Evolutionary conservation across 805 yeast species (phyloP), one percentile per base, ranked within the genome.

Genomic region (Hanseniaspora thailandica): DNA sequence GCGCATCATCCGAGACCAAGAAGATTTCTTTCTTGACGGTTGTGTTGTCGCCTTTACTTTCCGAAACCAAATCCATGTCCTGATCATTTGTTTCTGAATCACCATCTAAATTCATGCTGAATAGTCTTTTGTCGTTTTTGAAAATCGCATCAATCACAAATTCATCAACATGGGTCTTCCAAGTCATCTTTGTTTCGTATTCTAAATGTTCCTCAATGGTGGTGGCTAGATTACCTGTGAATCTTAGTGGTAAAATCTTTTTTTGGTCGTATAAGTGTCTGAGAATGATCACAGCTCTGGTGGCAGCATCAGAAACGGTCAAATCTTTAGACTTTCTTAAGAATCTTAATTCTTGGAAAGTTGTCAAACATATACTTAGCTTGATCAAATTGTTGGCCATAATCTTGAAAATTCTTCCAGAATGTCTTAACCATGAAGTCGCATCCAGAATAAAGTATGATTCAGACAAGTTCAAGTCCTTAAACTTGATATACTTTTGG

Each of bases 361-460:
- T 86, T 19, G 85, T 81, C 55, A 84, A 69, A 40, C 93, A 89
- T 4, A 84, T 78, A 59, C 80, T 76, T 23, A 81, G 69, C 57
- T 74, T 77, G 56, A 84, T 72, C 2, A 82, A 75, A 13, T 72
- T 74, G 58, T 77, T 76, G 31, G 81, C 72, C 12, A 82, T 75
- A 59, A 86, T 78, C 63, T 84, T 84, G 67, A 74, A 84, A 20
- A 84, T 71, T 56, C 82, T 74, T 1, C 90, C 94, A 63, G 88
- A 83, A 61, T 83, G 89, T 60, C 84, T 82, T 57, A 84, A 68
- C 89, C 90, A 84, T 55, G 83, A 78, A 58, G 85, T 84, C 1
- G 93, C 84, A 65, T 84, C 94, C 54, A 84, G 69, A 0, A 86
- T 76, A 52, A 83, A 72, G 59, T 72, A 73, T 0, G 86, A 40